Base-by-base conservation (phyloP, 371 early-diverging fungal species). In the Mortierella sp. region DNA sequence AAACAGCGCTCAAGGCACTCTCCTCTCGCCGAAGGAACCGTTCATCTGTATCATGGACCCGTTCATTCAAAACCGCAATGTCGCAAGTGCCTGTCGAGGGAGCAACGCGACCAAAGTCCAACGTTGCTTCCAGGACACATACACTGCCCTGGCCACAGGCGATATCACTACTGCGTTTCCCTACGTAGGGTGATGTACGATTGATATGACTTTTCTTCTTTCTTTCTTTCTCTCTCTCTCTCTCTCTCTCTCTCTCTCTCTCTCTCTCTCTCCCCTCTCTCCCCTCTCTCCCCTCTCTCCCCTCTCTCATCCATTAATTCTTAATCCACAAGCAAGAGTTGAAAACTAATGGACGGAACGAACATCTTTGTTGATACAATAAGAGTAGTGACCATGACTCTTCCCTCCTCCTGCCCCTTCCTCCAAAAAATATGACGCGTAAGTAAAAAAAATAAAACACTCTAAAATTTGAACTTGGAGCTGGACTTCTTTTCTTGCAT, bases 361-460 rank as follows among this genome's bases (percentile, higher is more conserved):
- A 34, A 34, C 34, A 34, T 34, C 34, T 34, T 34, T 34, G 34
- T 34, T 34, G 34, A 10, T 34, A 34, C 34, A 34, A 7, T 34
- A 7, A 10, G 34, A 34, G 4, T 34, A 10, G 34, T n/a, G n/a
- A 14, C 39, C 39, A 39, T 10, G 39, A 39, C 18, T 12, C 18
- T 16, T 52, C 18, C 26, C 34, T 18, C 18, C 13, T 18, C 53
- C 14, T 52, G 53, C 2, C n/a, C 6, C 16, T 52, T 21, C 10
- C 7, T 30, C 19, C 12, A 39, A 54, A 23, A 21, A 24, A 49
- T 23, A 9, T 21, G 26, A 28, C 13, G 19, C 46, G n/a, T n/a
- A n/a, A n/a, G 39, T 39, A 9, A 14, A 39, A 14, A 90, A 79
- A 92, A 92, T 80, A 91, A 94, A 50, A 90, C 86, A 27, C 67